Base-by-base conservation (phyloP, 1,284 basidiomycete genomes). In the Ganoderma boninense region DNA sequence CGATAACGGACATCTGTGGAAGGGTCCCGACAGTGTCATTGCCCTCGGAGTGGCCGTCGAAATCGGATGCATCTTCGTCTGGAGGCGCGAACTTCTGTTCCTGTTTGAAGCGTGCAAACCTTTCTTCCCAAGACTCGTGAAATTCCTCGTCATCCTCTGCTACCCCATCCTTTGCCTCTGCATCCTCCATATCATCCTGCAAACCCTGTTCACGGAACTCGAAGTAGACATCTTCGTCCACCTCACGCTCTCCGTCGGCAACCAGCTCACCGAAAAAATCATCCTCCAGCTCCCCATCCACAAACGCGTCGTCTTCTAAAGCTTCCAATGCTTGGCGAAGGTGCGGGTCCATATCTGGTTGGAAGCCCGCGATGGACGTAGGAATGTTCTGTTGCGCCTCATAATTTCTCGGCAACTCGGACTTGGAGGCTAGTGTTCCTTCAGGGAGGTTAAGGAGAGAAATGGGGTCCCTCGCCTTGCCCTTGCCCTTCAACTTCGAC, bases 341-440 rank as follows among this genome's bases (percentile, higher is more conserved):
- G 82, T 97, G 96, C 5, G 96, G 96, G 80, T 99, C 95, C 94
- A 99, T 96, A 77, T 98, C 96, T 0, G 97, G 98, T 79, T 96
- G 94, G 72, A 99, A 92, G 0, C 98, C 97, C 43, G 92, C 86
- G 67, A 97, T 90, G 67, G 93, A 93, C n/a, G 88, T 87, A 3
- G 96, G 95, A 49, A 98, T 84, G 49, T 90, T 88, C 77, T 92
- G 88, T 71, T 92, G 89, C 1, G 91, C 87, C 80, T 93, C 91
- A 79, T 92, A 94, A 69, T 89, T 90, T 71, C 89, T 82, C n/a
- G 93, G 90, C 42, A 96, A 83, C 79, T 97, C 95, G 13, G 86
- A 83, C 62, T 85, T 83, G 0, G 94, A 95, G 2, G 96, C 91
- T 20, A 97, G 81, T 23, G 87, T 90, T 61, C 90, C 92, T n/a